phyloP scores from a whole-genome alignment of 2,329 filamentous ascomycete species.

The Fusarium metavorans region DNA sequence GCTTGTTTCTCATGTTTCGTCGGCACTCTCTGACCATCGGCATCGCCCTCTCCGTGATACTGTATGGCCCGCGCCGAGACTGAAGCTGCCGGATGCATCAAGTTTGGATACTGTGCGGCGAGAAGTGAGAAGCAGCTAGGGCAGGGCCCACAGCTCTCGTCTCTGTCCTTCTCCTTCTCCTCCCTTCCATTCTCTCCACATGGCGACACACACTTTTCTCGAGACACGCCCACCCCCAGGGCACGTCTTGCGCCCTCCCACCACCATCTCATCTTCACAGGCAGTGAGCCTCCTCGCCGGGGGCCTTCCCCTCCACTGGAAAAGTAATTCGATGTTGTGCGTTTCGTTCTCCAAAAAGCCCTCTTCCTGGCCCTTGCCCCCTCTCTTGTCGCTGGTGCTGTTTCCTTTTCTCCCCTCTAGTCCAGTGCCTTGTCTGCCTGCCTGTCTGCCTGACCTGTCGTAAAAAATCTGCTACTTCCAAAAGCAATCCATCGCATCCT shows the following conservation, averaged over 20 bases:
- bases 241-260: constrained; percentile 22
- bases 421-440: constrained; percentile 10
- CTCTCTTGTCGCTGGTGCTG: constrained; percentile 23
- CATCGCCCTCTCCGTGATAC: constrained; percentile 26
- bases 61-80: constrained; percentile 15
- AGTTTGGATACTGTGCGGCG: constrained; percentile 38
- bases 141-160: constrained; percentile 41
- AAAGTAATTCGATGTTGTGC: constrained; percentile 41
- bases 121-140: constrained; percentile 32
- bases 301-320: constrained; percentile 29
- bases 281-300: constrained; percentile 28
- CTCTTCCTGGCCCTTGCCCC: constrained; percentile 32
- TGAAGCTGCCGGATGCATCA: constrained; percentile 20
- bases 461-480: constrained; percentile 22
- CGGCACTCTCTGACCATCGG: constrained; percentile 27
- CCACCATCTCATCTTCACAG: constrained; percentile 19
- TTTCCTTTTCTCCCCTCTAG: constrained; percentile 21
- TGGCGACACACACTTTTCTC: constrained; percentile 38
- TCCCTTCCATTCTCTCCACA: constrained; percentile 48
- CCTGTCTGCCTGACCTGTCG: constrained; percentile 5
- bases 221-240: constrained; percentile 36
- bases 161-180: constrained; percentile 43
- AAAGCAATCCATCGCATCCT: constrained; percentile 15
- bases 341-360: constrained; percentile 39
- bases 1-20: constrained; percentile 17